phyloP scores from a whole-genome alignment of 148 eudicot species.

The Rhododendron ferrugineum region DNA sequence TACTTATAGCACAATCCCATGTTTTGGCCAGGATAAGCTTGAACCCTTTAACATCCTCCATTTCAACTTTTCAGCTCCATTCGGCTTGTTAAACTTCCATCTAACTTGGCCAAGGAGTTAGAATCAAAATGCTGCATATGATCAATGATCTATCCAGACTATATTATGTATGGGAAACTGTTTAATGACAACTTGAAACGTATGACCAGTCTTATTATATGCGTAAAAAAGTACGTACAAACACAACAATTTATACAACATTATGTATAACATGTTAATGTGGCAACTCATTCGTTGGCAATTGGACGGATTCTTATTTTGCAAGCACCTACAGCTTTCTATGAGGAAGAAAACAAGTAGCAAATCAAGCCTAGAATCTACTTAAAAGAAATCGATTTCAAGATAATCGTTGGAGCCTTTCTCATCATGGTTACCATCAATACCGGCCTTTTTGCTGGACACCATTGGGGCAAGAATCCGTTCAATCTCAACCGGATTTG shows the following conservation, averaged over 20 bases:
- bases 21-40: neutral
- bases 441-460: conserved; percentile 42
- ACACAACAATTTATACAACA: neutral
- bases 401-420: conserved; percentile 63
- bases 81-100: neutral
- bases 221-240: neutral
- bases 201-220: neutral
- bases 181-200: conserved; percentile 22
- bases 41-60: neutral
- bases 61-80: neutral
- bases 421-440: conserved; percentile 27
- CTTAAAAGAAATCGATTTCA: neutral
- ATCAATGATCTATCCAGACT: neutral
- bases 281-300: neutral
- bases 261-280: neutral
- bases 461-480: conserved; percentile 38
- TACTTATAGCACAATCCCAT: neutral
- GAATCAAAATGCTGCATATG: neutral
- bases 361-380: conserved; percentile 9
- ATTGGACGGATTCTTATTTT: neutral
- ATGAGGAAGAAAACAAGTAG: conserved; percentile 3
- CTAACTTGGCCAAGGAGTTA: neutral
- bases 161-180: neutral
- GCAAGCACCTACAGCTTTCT: conserved; percentile 8
- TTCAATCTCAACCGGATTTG: conserved; percentile 67